phyloP scores from a whole-genome alignment of 2,329 filamentous ascomycete genomes.

The Penicillium sp. region DNA sequence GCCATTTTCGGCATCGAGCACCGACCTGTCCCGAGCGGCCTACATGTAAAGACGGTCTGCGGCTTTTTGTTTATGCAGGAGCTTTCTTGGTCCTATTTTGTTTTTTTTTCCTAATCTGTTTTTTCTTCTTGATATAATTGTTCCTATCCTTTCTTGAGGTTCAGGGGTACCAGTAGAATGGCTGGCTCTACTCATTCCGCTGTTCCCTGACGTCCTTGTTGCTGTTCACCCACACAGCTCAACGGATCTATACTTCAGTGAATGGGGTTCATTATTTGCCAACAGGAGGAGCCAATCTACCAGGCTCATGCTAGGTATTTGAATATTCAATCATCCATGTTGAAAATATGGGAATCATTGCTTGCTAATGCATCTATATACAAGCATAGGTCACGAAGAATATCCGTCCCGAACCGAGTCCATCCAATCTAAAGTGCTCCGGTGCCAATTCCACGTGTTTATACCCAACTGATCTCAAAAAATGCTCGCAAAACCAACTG shows the following conservation, averaged over 20 bases:
- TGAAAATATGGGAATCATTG: neutral
- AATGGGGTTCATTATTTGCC: neutral
- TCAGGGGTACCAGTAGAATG: neutral
- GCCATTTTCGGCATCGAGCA: constrained; percentile 10
- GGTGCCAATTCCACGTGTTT: constrained; percentile 7
- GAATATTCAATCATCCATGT: neutral
- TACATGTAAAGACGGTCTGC: constrained; percentile 2
- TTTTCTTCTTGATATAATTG: neutral
- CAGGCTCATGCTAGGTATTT: neutral
- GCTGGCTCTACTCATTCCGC: neutral
- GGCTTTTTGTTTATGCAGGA: constrained; percentile 11
- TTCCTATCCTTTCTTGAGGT: neutral
- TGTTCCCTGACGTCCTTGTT: neutral
- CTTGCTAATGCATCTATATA: constrained; percentile 7
- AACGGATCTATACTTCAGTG: neutral
- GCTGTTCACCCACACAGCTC: neutral
- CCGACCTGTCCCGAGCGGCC: constrained; percentile 11
- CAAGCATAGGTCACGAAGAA: neutral
- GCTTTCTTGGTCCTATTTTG: neutral
- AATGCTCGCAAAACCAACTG: neutral
- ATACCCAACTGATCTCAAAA: neutral
- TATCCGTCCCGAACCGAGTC: constrained; percentile 1
- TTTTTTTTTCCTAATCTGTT: neutral
- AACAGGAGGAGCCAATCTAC: neutral
- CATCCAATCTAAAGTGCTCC: constrained; percentile 5